Evolutionary conservation across 2,329 filamentous ascomycete species (phyloP), one percentile per base, ranked within the genome.

Genomic region (Aspergillus calidoustus): DNA sequence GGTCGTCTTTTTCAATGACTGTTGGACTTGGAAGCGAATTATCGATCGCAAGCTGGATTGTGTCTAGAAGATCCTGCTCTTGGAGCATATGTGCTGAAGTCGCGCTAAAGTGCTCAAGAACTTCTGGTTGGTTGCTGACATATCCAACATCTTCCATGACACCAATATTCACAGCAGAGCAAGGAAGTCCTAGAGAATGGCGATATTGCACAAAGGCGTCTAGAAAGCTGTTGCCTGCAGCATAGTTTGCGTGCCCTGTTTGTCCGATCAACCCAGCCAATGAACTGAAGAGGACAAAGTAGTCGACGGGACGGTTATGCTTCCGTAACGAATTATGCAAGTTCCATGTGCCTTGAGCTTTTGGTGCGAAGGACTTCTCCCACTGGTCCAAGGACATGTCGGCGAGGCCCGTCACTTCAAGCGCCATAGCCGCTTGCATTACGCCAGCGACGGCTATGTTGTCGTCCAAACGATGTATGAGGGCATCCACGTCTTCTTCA

Each of bases 241-340:
- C 72, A 57, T 82, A 81, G 23, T 72, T 76, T 0, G 73, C 71
- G 54, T 79, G 68, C 38, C 69, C 70, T 23, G 64, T 47, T 41
- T 71, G 66, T 11, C 76, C 73, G 44, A 77, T 60, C 1, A 76
- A 64, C 5, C 75, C 74, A 6, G 69, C 68, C 0, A 75, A 57
- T 0, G 78, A 81, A 2, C 74, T 76, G 17, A 81, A 66, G 11
- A 79, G 66, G 7, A 81, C 62, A 65, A 82, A 81, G 67, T 81
- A 82, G 58, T 81, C 79, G 1, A 81, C 68, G 0, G 64, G 15
- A 4, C 44, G 54, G 15, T 22, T 17, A 0, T 68, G 55, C 28
- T 50, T 49, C 6, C 41, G 19, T 1, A 72, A 53, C 5, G 57
- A 57, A 3, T 58, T 19, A 52, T 78, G 74, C 3, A 74, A 65